Evolutionary conservation across 352 stramenopile species (phyloP), one percentile per base, ranked within the genome.

Genomic region (Globisporangium takayamanum): DNA sequence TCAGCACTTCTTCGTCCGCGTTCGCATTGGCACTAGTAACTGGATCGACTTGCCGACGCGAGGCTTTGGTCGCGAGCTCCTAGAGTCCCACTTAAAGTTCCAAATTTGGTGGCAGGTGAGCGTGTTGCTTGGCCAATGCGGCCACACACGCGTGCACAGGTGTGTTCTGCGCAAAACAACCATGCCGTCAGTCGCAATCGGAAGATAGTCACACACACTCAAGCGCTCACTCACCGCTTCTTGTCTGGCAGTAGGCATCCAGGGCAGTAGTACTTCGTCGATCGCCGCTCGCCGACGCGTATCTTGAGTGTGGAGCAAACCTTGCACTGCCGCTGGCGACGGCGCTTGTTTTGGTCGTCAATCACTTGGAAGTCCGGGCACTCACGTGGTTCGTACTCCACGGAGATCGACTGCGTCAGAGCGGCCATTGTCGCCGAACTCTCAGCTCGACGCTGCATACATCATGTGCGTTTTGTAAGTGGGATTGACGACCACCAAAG

Each of bases 81-180:
- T 7, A 8, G 7, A 25, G 28, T 41, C 22, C 3, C 25, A 39
- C 0, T 10, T 4, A 4, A 39, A 37, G 48, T 53, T 25, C 26
- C 47, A 53, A 3, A 53, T 53, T 53, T 53, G 48, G 25, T 53
- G 48, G 25, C 48, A 53, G 10, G 26, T 52, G 12, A 39, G 5
- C 11, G 26, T 37, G 20, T 39, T 52, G 47, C 22, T 11, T 2
- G 2, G 25, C 5, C 2, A 18, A 7, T 36, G 22, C 25, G 22
- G 47, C 22, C 47, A 36, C 1, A 36, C 47, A n/a, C 1, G 22
- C 8, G 12, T 33, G 26, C 47, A 52, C 2, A 52, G 22, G 26
- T 52, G 12, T 1, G 26, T n/a, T n/a, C 47, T 53, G 47, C 6
- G 47, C 7, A 7, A 4, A 36, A 8, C n/a, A 11, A 15, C 20